phyloP scores from a whole-genome alignment of 371 early-diverging fungal genomes.

The Choanephora cucurbitarum region DNA sequence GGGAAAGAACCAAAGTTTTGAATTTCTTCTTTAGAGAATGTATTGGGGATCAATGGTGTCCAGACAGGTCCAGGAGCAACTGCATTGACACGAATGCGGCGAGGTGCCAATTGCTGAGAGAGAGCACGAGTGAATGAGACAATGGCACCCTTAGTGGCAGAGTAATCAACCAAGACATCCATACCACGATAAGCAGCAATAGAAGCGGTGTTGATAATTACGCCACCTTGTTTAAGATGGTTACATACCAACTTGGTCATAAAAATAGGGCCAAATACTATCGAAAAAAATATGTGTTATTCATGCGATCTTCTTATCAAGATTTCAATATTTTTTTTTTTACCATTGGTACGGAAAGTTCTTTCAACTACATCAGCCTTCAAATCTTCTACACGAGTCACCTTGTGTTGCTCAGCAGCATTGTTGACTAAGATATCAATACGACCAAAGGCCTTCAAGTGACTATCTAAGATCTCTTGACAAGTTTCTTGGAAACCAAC shows the following conservation, averaged over 20 bases:
- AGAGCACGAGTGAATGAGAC: slow-evolving; percentile 64
- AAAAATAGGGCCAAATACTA: slow-evolving; percentile 61
- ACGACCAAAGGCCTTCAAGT: slow-evolving; percentile 47
- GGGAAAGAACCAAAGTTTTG: slow-evolving; percentile 69
- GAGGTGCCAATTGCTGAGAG: slow-evolving; percentile 59
- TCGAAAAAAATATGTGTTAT: not conserved
- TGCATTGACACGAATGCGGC: slow-evolving; percentile 66
- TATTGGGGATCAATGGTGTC: slow-evolving; percentile 70
- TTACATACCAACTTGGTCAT: slow-evolving; percentile 54
- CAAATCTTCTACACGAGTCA: slow-evolving; percentile 39
- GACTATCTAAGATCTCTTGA: slow-evolving; percentile 46
- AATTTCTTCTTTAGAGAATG: slow-evolving; percentile 62
- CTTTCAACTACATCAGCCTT: slow-evolving; percentile 39
- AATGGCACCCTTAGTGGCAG: slow-evolving; percentile 57
- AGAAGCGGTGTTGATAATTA: slow-evolving; percentile 60
- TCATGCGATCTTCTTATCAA: not conserved
- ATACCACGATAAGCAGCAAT: slow-evolving; percentile 64
- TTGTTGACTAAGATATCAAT: slow-evolving; percentile 67
- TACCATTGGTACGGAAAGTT: slow-evolving; percentile 59
- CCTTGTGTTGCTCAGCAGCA: slow-evolving; percentile 62
- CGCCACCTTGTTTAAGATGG: slow-evolving; percentile 52
- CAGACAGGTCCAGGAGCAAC: slow-evolving; percentile 71
- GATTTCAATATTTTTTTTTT: slow-evolving; percentile 4
- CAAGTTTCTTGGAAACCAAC: slow-evolving; percentile 50
- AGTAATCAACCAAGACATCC: slow-evolving; percentile 59